phyloP scores from a whole-genome alignment of 2,329 filamentous ascomycete species.

The Ceratocystis papillata region DNA sequence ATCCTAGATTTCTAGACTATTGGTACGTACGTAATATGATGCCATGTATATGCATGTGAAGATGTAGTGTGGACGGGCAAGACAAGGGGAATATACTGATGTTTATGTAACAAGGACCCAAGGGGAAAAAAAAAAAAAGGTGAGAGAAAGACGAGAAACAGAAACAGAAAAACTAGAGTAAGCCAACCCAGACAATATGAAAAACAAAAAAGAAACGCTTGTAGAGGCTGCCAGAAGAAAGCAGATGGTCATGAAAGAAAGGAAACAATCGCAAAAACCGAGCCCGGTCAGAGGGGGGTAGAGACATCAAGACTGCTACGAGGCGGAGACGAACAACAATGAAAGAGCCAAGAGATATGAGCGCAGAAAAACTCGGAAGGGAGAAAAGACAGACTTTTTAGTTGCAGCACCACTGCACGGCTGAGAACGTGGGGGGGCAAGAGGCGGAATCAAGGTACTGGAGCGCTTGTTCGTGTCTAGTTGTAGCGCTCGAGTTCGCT shows the following conservation, averaged over 20 bases:
- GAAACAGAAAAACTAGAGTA: too few relatives aligned
- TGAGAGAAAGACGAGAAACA: background rate
- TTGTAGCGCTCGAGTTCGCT: background rate
- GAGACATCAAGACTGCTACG: background rate
- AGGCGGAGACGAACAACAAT: background rate
- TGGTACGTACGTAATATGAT: background rate
- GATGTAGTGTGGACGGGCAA: background rate
- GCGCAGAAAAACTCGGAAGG: background rate
- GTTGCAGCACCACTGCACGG: background rate
- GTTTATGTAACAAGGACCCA: constrained; percentile 16
- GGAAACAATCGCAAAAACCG: background rate
- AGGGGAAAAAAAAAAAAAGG: constrained; percentile 23
- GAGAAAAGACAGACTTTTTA: background rate
- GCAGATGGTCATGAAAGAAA: constrained; percentile 14
- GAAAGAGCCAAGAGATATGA: background rate
- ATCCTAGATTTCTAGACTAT: background rate
- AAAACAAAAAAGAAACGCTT: constrained; percentile 14
- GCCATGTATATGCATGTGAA: constrained; percentile 24
- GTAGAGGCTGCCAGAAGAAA: background rate
- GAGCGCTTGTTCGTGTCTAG: background rate
- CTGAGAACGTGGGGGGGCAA: background rate
- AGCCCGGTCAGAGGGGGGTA: background rate
- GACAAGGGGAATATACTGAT: too few relatives aligned
- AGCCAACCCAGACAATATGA: too few relatives aligned
- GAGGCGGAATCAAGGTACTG: background rate